Evolutionary conservation across 2,329 filamentous ascomycete species (phyloP).

Genomic region (Botrytis squamosa): DNA sequence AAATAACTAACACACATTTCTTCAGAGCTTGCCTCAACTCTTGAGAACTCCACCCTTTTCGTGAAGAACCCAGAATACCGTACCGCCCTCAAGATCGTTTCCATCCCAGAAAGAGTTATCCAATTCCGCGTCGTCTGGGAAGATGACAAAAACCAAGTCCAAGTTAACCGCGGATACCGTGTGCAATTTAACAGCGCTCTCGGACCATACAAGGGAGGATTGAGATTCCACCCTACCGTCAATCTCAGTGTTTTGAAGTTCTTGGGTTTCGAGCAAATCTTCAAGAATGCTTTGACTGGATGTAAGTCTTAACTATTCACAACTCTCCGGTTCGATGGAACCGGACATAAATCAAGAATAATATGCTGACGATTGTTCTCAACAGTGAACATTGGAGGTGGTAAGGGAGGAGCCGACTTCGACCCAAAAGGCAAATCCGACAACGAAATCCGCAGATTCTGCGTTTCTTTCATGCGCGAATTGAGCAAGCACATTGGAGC

Average conservation of each 20-base stretch:
- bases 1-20: constrained; percentile 13
- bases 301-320: constrained; percentile 54
- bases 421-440: constrained; percentile 99
- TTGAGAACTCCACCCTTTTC: constrained; percentile 92
- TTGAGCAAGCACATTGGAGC: constrained; percentile 94
- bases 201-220: constrained; percentile 96
- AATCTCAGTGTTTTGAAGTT: constrained; percentile 87
- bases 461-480: constrained; percentile 93
- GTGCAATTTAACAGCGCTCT: constrained; percentile 99
- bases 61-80: constrained; percentile 91
- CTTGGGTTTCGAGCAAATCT: constrained; percentile 98
- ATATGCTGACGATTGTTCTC: constrained; percentile 15
- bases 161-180: constrained; percentile 92
- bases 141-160: constrained; percentile 82
- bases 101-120: constrained; percentile 91
- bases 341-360: neutral
- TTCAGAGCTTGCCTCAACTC: constrained; percentile 86
- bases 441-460: constrained; percentile 96
- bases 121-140: constrained; percentile 99
- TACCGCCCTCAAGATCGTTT: constrained; percentile 81
- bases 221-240: constrained; percentile 89
- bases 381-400: constrained; percentile 88
- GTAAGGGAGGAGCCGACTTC: constrained; percentile 97
- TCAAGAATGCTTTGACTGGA: constrained; percentile 98
- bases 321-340: neutral